These are phyloP conservation scores for Sordaria brevicollis DNA, from an alignment of 495 filamentous ascomycete genomes.

Conservation along the genomic window DNA sequence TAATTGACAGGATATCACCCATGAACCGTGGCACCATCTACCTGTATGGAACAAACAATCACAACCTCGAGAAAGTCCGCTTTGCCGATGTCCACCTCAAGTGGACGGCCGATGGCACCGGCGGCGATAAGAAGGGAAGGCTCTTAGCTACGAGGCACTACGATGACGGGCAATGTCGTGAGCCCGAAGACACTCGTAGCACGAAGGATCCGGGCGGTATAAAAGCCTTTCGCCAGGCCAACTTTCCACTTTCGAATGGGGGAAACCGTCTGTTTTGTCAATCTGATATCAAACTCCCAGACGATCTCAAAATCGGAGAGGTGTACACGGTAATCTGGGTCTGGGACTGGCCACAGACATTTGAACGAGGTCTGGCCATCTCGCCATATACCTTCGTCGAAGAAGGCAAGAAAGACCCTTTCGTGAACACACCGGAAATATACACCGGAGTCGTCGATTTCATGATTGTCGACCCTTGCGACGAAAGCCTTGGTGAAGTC, in stretches of 20 bases:
- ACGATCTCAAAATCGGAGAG: slow-evolving; percentile 35
- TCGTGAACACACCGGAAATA: slow-evolving; percentile 42
- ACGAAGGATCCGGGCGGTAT: slow-evolving; percentile 36
- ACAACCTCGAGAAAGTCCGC: slow-evolving; percentile 40
- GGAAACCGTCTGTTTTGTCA: slow-evolving; percentile 62
- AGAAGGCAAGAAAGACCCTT: slow-evolving; percentile 32
- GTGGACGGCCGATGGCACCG: slow-evolving; percentile 69
- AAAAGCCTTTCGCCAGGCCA: slow-evolving; percentile 39
- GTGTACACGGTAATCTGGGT: slow-evolving; percentile 80
- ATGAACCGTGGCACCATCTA: slow-evolving; percentile 63
- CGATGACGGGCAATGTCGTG: slow-evolving; percentile 80
- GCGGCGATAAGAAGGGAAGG: slow-evolving; percentile 61
- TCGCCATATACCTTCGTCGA: slow-evolving; percentile 14
- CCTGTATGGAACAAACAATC: slow-evolving; percentile 68
- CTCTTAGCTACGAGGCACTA: slow-evolving; percentile 65
- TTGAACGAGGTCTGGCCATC: slow-evolving; percentile 14
- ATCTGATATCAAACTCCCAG: slow-evolving; percentile 60
- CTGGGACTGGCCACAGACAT: slow-evolving; percentile 69
- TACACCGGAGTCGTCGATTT: slow-evolving; percentile 82
- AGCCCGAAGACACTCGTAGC: slow-evolving; percentile 35
- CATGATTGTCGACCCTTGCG: slow-evolving; percentile 36
- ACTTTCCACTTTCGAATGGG: slow-evolving; percentile 18
- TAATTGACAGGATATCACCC: slow-evolving; percentile 38
- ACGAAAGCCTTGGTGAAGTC: slow-evolving; percentile 17
- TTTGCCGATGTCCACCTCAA: slow-evolving; percentile 56